A percentile compares a stretch with the other conserved stretches of the same genome.
These are phyloP conservation scores for Ceratobasidium sp. DNA, from an alignment of 1,284 basidiomycete genomes.

Conservation along the genomic window DNA sequence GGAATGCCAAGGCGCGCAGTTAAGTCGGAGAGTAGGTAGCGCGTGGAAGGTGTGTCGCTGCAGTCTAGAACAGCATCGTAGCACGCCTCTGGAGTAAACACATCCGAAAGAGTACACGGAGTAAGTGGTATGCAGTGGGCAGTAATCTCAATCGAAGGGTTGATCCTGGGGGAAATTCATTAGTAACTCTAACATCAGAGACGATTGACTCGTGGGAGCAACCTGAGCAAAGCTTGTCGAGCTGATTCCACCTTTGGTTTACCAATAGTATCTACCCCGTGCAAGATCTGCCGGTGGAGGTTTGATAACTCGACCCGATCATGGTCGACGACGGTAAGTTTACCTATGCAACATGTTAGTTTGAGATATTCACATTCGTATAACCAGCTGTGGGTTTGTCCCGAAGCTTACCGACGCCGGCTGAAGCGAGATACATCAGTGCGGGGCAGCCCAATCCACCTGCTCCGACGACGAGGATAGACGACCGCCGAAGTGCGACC, in stretches of 20 bases:
- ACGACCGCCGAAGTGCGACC: conserved; percentile 79
- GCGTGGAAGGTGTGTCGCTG: conserved; percentile 93
- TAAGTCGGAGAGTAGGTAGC: conserved; percentile 95
- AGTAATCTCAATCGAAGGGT: conserved; percentile 73
- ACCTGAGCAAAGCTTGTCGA: conserved; percentile 75
- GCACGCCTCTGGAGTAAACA: conserved; percentile 63
- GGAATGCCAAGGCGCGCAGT: conserved; percentile 82
- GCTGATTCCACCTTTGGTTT: conserved; percentile 89
- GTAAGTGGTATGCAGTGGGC: conserved; percentile 69
- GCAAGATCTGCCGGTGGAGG: conserved; percentile 93
- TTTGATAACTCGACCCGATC: conserved; percentile 94
- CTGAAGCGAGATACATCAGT: conserved; percentile 92
- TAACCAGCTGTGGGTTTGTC: conserved; percentile 13
- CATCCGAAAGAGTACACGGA: conserved; percentile 63
- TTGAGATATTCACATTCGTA: conserved; percentile 6
- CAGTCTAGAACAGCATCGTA: conserved; percentile 91
- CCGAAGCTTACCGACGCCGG: conserved; percentile 82
- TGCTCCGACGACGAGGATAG: conserved; percentile 91
- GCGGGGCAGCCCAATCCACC: conserved; percentile 97
- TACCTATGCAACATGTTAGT: conserved; percentile 65
- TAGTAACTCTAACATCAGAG: conserved; percentile 13
- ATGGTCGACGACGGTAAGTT: conserved; percentile 90
- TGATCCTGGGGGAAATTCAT: conserved; percentile 68
- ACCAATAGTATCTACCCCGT: conserved; percentile 85
- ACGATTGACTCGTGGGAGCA: conserved; percentile 50